phyloP scores from a whole-genome alignment of 2,329 filamentous ascomycete genomes.

The Catunica adiposa region DNA sequence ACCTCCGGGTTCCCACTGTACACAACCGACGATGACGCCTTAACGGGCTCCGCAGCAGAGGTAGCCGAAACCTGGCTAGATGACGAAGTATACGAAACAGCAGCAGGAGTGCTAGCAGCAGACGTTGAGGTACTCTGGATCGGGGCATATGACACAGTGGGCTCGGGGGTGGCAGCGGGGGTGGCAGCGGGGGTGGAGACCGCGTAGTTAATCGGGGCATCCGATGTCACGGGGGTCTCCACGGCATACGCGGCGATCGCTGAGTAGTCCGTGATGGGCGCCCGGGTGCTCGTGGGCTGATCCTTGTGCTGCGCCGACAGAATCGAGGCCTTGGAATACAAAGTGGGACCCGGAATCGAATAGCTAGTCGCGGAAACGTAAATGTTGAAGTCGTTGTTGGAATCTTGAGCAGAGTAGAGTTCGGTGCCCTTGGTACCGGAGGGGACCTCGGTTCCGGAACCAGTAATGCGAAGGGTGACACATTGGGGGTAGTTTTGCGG shows the following conservation, averaged over 20 bases:
- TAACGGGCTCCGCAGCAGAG: background rate
- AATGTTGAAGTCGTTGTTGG: constrained; percentile 24
- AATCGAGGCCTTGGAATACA: constrained; percentile 11
- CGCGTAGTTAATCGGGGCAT: background rate
- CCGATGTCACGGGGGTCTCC: background rate
- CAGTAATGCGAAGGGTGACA: constrained; percentile 31
- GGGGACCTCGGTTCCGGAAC: constrained; percentile 21
- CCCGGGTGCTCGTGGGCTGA: constrained; percentile 29
- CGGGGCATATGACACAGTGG: background rate
- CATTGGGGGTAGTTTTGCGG: constrained; percentile 39
- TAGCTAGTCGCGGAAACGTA: constrained; percentile 16
- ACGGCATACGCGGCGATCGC: background rate
- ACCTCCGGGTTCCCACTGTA: background rate
- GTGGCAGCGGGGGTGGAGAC: background rate
- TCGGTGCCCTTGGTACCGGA: constrained; percentile 21
- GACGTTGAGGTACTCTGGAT: background rate
- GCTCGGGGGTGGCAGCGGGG: background rate
- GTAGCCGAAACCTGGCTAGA: background rate
- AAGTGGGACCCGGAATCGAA: constrained; percentile 8
- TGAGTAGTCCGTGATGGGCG: constrained; percentile 18
- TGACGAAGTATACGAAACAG: too few species aligned
- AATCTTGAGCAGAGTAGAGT: constrained; percentile 23
- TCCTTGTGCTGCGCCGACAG: constrained; percentile 16
- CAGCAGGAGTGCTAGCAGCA: background rate
- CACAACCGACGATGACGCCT: background rate